Evolutionary conservation across 495 filamentous ascomycete species (phyloP), one percentile per base, ranked within the genome.

Genomic region (Penicillium argentinense): DNA sequence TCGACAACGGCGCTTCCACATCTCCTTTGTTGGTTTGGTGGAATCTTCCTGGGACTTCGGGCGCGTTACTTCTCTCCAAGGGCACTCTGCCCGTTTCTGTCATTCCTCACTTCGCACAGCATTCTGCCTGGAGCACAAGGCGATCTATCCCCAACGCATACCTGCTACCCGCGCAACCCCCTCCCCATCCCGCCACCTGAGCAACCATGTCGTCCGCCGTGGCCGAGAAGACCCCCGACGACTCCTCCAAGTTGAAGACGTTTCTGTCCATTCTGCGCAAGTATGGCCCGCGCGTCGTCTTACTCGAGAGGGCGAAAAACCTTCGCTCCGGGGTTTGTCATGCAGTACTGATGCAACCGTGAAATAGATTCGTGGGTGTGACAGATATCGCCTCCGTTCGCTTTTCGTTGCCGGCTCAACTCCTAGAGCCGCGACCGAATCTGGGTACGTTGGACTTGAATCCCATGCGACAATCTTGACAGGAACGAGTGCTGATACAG

Each of bases 371-470:
- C 62, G 87, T 96, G 59, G 93, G 93, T 47, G 93, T 98, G 42
- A 72, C 91, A 53, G 93, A 98, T 72, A 92, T 98, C 51, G 93
- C 93, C 16, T 81, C 89, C 32, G 91, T 97, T 48, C 87, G 93
- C 43, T 98, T 98, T 72, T 97, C 92, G 1, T 78, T 98, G 18
- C 93, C 93, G 2, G 89, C 93, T 21, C 92, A 97, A 63, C 85
- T 98, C 17, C 77, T 98, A 54, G 93, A 98, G 63, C 93, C 93
- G 13, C 91, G 87, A 3, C 93, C 93, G 19, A 98, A 98, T 59
- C 75, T 98, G 51, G 83, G 83, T 86, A 75, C 49, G 75, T 57
- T 18, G 14, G 11, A 32, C 14, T 41, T 30, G 13, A 24, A 25
- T 30, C 9, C 13, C 25, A 6, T 30, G 25, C 22, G 30, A 43